phyloP scores from a whole-genome alignment of 2,329 filamentous ascomycete species.

The Neoascochyta sp. region DNA sequence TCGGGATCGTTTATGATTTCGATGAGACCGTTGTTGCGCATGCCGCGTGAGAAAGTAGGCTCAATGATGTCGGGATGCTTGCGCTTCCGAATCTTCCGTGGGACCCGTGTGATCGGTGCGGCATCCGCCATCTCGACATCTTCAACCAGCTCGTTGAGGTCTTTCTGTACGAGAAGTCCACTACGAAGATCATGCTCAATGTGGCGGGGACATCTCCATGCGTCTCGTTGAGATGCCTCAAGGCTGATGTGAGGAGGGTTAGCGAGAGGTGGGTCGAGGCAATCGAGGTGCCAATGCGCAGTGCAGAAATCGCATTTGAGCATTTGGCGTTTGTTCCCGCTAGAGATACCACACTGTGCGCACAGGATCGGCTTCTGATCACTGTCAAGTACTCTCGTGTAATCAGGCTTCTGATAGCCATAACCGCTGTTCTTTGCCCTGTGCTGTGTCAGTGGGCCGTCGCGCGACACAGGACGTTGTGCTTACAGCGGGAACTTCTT shows the following conservation, averaged over 20 bases:
- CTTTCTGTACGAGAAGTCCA: conserved; percentile 30
- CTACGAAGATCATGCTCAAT: conserved; percentile 66
- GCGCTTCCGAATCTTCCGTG: conserved; percentile 48
- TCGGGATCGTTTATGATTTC: conserved; percentile 45
- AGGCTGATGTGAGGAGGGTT: conserved; percentile 61
- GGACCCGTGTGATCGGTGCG: conserved; percentile 22
- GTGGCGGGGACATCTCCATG: conserved; percentile 88
- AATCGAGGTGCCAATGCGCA: conserved; percentile 87
- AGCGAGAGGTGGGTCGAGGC: conserved; percentile 77
- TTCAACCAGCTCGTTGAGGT: conserved; percentile 27
- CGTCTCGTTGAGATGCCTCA: conserved; percentile 56
- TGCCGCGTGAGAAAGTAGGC: conserved; percentile 56
- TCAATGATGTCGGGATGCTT: conserved; percentile 49
- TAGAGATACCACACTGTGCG: conserved; percentile 66
- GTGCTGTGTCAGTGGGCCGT: conserved; percentile 24
- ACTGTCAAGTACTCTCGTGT: conserved; percentile 62
- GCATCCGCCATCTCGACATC: conserved; percentile 31
- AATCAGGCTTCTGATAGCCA: conserved; percentile 40
- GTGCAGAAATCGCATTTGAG: conserved; percentile 82
- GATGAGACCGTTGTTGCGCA: conserved; percentile 50
- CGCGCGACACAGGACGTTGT: conserved; percentile 24
- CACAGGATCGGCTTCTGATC: conserved; percentile 77
- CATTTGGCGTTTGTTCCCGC: conserved; percentile 64
- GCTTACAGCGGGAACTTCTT: conserved; percentile 58
- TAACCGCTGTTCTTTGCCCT: conserved; percentile 40